Percentiles rank a stretch among this genome's conserved stretches.
These are phyloP conservation scores for Flammula alnicola DNA, from an alignment of 1,284 basidiomycete genomes.

Conservation along the genomic window DNA sequence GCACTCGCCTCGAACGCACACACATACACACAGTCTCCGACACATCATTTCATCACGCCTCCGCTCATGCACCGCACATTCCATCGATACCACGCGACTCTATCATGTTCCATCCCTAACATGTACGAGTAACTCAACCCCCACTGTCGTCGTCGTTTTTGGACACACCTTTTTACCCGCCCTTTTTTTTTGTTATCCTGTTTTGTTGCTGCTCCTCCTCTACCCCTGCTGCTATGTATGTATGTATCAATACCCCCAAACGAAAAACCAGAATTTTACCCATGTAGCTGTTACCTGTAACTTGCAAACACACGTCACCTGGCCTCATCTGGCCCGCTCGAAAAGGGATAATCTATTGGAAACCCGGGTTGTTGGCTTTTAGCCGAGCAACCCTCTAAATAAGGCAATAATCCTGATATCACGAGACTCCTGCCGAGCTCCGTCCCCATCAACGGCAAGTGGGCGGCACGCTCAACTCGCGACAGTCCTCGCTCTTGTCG, in stretches of 20 bases:
- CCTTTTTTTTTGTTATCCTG: constrained; percentile 6
- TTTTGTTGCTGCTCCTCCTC: constrained; percentile 6
- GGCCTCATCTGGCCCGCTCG: too few relatives aligned
- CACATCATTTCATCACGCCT: background rate
- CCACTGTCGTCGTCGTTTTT: constrained; percentile 9
- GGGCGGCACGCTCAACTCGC: too few relatives aligned
- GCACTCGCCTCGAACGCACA: background rate
- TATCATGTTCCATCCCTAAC: background rate
- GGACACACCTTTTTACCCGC: constrained; percentile 8
- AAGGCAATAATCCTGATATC: too few relatives aligned
- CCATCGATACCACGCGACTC: too few relatives aligned
- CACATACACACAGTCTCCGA: background rate
- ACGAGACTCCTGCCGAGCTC: too few relatives aligned
- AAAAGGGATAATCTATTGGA: too few relatives aligned
- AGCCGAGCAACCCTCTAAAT: too few relatives aligned
- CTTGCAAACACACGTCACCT: too few relatives aligned
- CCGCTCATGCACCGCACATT: constrained; percentile 1
- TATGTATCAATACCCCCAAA: constrained; percentile 12
- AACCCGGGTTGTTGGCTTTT: too few relatives aligned
- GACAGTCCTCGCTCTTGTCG: too few relatives aligned
- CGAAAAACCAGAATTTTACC: constrained; percentile 5
- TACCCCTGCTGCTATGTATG: constrained; percentile 13
- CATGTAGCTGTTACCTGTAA: too few relatives aligned
- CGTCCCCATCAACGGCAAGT: too few relatives aligned
- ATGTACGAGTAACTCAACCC: constrained; percentile 9